Evolutionary conservation across 2,329 filamentous ascomycete species (phyloP).

Genomic region (Calonectria leucothoes): DNA sequence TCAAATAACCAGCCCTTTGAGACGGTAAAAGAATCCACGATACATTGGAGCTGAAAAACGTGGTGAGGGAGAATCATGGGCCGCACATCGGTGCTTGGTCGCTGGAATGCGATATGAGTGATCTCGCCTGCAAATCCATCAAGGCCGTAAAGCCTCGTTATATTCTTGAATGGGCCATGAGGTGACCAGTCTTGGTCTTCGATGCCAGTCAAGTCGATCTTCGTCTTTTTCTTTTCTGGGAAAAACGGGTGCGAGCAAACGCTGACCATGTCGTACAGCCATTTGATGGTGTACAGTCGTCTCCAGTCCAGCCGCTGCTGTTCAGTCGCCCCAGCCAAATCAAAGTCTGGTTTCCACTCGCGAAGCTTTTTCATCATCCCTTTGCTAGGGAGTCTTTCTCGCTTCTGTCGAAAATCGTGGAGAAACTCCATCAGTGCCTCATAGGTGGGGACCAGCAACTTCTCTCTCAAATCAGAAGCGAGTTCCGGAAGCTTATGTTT

Average conservation of each 20-base stretch:
- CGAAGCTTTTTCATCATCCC: not conserved
- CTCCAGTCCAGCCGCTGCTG: not conserved
- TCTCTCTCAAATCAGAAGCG: not conserved
- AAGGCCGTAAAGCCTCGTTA: not conserved
- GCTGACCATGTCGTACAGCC: not conserved
- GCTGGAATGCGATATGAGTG: slow-evolving; percentile 58
- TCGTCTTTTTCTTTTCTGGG: not conserved
- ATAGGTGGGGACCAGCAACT: not conserved
- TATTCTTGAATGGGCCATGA: not conserved
- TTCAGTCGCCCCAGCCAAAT: not conserved
- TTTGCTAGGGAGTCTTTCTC: not conserved
- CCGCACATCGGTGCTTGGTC: slow-evolving; percentile 50
- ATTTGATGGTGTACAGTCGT: not conserved
- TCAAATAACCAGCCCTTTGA: slow-evolving; percentile 55
- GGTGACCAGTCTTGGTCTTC: not conserved
- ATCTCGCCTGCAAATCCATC: slow-evolving; percentile 56
- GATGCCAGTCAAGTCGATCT: not conserved
- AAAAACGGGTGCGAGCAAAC: not conserved
- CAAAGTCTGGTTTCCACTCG: not conserved
- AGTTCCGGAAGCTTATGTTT: not conserved
- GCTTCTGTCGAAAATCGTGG: not conserved
- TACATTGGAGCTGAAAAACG: slow-evolving; percentile 62
- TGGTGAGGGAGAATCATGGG: slow-evolving; percentile 57
- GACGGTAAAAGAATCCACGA: slow-evolving; percentile 58
- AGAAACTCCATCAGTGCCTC: not conserved